Conservation (phyloP, 371 early-diverging fungal species). For the Lichtheimia ornata region DNA sequence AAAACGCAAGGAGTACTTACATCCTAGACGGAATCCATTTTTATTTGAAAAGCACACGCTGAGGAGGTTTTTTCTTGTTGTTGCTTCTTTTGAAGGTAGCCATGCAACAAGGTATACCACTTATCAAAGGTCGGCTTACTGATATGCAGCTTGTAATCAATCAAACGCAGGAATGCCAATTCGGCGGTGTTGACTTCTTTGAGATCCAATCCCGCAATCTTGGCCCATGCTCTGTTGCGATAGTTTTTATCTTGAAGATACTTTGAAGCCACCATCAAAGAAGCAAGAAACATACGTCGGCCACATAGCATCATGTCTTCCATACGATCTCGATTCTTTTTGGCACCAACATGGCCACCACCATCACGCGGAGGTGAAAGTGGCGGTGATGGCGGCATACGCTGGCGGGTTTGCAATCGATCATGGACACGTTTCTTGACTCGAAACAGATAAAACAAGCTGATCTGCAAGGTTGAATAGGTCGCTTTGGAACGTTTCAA, state of each 20-base stretch:
- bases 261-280: slow-evolving; percentile 70
- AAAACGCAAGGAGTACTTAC: too few relatives aligned
- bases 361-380: slow-evolving; percentile 3
- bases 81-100: slow-evolving; percentile 28
- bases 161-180: slow-evolving; percentile 63
- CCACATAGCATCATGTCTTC: slow-evolving; percentile 59
- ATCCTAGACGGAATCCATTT: too few relatives aligned
- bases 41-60: slow-evolving; percentile 2
- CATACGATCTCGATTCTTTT: slow-evolving; percentile 11
- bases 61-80: slow-evolving; percentile 1
- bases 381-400: slow-evolving; percentile 9
- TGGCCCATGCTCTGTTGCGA: slow-evolving; percentile 72
- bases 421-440: slow-evolving; percentile 39
- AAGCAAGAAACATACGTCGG: slow-evolving; percentile 71
- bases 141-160: slow-evolving; percentile 73
- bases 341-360: not conserved
- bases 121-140: slow-evolving; percentile 60
- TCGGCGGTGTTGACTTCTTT: slow-evolving; percentile 73
- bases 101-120: slow-evolving; percentile 64
- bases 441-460: slow-evolving; percentile 64
- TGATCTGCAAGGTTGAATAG: slow-evolving; percentile 75
- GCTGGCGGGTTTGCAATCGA: slow-evolving; percentile 19
- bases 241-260: slow-evolving; percentile 73
- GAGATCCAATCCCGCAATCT: slow-evolving; percentile 66
- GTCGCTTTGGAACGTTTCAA: slow-evolving; percentile 72